Conservation (phyloP, 768 basidiomycete species). For the Calvatia gigantea region DNA sequence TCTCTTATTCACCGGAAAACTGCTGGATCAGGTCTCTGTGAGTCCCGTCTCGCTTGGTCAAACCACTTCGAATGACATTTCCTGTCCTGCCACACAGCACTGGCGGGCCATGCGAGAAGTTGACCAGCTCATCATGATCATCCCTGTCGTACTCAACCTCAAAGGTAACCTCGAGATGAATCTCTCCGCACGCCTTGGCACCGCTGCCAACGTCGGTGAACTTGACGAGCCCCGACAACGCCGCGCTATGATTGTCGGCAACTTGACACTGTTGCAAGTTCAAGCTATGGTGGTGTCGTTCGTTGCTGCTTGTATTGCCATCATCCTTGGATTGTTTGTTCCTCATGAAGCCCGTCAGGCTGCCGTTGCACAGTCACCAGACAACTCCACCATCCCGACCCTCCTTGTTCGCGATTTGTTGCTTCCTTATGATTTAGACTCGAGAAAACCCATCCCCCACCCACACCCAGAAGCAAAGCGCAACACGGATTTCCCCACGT, state of each 20-base stretch:
- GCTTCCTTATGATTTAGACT: conserved; percentile 17
- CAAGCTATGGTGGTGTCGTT: conserved; percentile 90
- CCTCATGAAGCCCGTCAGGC: conserved; percentile 32
- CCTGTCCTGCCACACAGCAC: conserved; percentile 37
- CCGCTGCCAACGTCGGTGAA: conserved; percentile 90
- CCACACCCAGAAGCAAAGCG: conserved; percentile 18
- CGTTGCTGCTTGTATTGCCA: conserved; percentile 75
- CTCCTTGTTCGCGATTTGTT: conserved; percentile 15
- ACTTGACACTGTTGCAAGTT: conserved; percentile 84
- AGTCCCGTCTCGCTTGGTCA: conserved; percentile 20
- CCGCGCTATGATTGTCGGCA: conserved; percentile 70
- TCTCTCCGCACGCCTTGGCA: conserved; percentile 91
- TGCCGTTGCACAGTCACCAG: conserved; percentile 10
- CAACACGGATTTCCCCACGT: conserved; percentile 35
- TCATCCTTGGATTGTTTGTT: conserved; percentile 65
- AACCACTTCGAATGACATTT: neutral
- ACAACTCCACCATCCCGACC: conserved; percentile 15
- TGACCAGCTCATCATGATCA: conserved; percentile 95
- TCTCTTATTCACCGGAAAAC: conserved; percentile 85
- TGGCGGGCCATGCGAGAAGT: conserved; percentile 89
- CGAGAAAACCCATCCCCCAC: conserved; percentile 24
- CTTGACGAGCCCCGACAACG: conserved; percentile 70
- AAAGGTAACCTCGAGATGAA: conserved; percentile 99
- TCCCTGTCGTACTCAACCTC: conserved; percentile 90
- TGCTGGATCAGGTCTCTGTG: conserved; percentile 85